Conservation (phyloP, 176 grass and related monocot species). For the Carex pumila region DNA sequence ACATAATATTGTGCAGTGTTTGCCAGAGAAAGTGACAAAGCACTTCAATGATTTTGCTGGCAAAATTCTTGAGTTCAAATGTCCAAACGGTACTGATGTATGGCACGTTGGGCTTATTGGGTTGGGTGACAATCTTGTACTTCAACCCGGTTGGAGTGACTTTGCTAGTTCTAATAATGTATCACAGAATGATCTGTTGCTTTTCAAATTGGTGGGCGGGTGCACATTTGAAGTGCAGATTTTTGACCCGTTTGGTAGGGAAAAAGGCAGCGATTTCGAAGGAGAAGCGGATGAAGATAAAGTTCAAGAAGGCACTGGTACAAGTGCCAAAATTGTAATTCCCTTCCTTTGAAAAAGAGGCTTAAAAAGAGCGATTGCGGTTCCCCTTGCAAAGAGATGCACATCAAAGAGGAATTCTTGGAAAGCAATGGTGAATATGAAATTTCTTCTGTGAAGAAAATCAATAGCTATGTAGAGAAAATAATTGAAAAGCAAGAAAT, state of each 20-base stretch:
- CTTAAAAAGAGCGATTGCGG: neutral
- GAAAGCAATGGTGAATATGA: neutral
- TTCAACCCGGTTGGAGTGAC: slow-evolving; percentile 31
- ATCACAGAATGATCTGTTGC: slow-evolving; percentile 17
- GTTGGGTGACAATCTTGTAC: neutral
- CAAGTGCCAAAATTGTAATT: neutral
- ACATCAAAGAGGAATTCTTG: neutral
- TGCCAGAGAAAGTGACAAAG: slow-evolving; percentile 31
- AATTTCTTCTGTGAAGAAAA: neutral
- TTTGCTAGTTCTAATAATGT: slow-evolving; percentile 31
- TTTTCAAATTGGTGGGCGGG: slow-evolving; percentile 30
- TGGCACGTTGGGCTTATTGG: slow-evolving; percentile 24
- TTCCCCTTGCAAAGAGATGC: neutral
- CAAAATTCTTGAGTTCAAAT: slow-evolving; percentile 24
- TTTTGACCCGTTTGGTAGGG: slow-evolving; percentile 15
- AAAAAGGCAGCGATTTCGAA: slow-evolving; percentile 22
- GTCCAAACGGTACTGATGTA: neutral
- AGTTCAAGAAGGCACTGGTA: neutral
- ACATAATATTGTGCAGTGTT: slow-evolving; percentile 14
- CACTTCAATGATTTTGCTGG: neutral
- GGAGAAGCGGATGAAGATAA: neutral
- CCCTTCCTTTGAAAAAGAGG: neutral
- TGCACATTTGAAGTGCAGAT: slow-evolving; percentile 30
- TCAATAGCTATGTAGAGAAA: neutral
- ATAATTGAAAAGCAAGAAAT: neutral